Conservation (phyloP, 2,329 filamentous ascomycete species). For the Ophiostoma australiae region DNA sequence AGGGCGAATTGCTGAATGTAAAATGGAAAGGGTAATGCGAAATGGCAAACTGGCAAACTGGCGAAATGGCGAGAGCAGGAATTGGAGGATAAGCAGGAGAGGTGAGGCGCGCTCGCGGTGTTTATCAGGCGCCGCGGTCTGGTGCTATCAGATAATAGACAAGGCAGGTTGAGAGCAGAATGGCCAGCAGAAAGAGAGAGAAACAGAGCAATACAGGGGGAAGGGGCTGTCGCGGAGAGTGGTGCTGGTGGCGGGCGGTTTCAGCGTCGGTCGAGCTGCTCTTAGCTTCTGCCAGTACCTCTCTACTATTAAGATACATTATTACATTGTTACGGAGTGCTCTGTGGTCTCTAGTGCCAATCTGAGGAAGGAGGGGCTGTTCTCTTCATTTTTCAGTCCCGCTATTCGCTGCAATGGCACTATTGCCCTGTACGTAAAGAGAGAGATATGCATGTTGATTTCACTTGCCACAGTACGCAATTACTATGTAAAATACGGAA, state of each 20-base stretch:
- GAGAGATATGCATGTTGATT: neutral
- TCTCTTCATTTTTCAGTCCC: neutral
- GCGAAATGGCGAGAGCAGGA: conserved; percentile 11
- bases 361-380: neutral
- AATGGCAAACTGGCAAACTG: neutral
- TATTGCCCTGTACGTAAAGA: neutral
- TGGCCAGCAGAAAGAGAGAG: neutral
- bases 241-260: conserved; percentile 11
- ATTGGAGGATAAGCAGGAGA: conserved; percentile 19
- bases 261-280: neutral
- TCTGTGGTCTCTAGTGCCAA: neutral
- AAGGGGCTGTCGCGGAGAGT: neutral
- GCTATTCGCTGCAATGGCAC: neutral
- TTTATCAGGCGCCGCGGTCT: neutral
- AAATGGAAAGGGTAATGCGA: too few relatives aligned
- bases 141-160: neutral
- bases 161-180: neutral
- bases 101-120: conserved; percentile 19
- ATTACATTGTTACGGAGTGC: too few relatives aligned
- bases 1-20: neutral
- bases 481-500: neutral
- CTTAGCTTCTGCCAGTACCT: neutral
- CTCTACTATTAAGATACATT: too few relatives aligned
- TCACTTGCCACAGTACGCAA: too few relatives aligned
- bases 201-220: neutral